Percentiles rank a stretch among this genome's conserved stretches.
Conservation (phyloP, 2,329 filamentous ascomycete species). For the Bertia moriformis region DNA sequence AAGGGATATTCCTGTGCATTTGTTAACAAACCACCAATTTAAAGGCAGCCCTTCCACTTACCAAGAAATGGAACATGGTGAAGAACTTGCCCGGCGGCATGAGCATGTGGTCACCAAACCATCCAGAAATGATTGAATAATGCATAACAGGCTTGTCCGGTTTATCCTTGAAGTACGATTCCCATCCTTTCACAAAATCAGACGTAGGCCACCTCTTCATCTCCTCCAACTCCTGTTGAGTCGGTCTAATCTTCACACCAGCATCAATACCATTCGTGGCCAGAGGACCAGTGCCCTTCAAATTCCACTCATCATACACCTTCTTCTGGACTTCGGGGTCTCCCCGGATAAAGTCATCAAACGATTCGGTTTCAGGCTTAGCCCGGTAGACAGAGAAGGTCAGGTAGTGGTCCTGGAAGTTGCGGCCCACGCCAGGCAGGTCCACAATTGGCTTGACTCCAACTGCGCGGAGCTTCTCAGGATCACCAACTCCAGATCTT, state of each 20-base stretch:
- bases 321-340: constrained; percentile 58
- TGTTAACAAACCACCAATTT: constrained; percentile 4
- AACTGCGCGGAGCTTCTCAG: constrained; percentile 52
- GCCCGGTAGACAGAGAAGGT: constrained; percentile 59
- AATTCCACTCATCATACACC: constrained; percentile 65
- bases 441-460: constrained; percentile 58
- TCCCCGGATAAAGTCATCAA: constrained; percentile 67
- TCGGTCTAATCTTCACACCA: constrained; percentile 65
- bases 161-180: constrained; percentile 72
- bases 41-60: background rate
- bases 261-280: constrained; percentile 70
- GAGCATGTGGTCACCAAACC: constrained; percentile 45
- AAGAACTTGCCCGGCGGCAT: constrained; percentile 70
- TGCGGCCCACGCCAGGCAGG: constrained; percentile 59
- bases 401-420: constrained; percentile 66
- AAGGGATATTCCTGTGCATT: constrained; percentile 49
- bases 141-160: constrained; percentile 81
- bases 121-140: constrained; percentile 61
- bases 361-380: constrained; percentile 62
- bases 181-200: constrained; percentile 59
- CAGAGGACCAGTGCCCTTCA: constrained; percentile 65
- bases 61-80: constrained; percentile 68
- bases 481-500: constrained; percentile 60
- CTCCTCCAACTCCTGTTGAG: constrained; percentile 47
- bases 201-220: constrained; percentile 63